These are phyloP conservation scores for Sedum album DNA, from an alignment of 164 flowering plant genomes.

Conservation along the genomic window DNA sequence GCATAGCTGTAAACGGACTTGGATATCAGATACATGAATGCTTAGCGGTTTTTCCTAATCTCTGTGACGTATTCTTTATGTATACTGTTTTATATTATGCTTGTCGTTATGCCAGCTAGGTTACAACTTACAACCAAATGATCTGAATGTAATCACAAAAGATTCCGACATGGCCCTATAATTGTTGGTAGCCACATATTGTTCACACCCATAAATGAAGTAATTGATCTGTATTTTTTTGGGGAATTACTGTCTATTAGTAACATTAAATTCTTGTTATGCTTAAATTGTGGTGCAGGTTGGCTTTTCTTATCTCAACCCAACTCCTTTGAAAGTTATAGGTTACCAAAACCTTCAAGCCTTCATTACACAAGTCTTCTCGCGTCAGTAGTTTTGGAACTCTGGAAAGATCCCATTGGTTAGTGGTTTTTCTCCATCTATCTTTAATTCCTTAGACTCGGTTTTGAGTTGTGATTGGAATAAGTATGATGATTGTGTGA, in stretches of 20 bases:
- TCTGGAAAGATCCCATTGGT: neutral
- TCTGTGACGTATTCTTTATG: too few species aligned
- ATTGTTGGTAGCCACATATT: neutral
- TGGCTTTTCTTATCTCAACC: neutral
- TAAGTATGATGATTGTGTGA: constrained; percentile 75
- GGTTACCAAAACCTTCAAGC: neutral
- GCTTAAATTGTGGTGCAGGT: neutral
- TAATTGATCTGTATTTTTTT: neutral
- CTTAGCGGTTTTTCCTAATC: too few species aligned
- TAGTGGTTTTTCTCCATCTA: neutral
- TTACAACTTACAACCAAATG: too few species aligned
- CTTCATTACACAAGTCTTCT: neutral
- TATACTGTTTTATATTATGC: too few species aligned
- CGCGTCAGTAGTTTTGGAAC: neutral
- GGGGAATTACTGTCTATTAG: neutral
- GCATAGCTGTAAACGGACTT: neutral
- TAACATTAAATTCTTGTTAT: neutral
- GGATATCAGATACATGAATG: too few species aligned
- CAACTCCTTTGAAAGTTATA: neutral
- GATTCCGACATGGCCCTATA: neutral
- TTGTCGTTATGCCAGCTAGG: neutral
- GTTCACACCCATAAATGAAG: neutral
- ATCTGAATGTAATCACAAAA: neutral
- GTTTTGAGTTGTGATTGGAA: constrained; percentile 81
- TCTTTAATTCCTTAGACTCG: too few species aligned